Base-by-base conservation (phyloP, 148 eudicot species). In the Rhododendron molle region DNA sequence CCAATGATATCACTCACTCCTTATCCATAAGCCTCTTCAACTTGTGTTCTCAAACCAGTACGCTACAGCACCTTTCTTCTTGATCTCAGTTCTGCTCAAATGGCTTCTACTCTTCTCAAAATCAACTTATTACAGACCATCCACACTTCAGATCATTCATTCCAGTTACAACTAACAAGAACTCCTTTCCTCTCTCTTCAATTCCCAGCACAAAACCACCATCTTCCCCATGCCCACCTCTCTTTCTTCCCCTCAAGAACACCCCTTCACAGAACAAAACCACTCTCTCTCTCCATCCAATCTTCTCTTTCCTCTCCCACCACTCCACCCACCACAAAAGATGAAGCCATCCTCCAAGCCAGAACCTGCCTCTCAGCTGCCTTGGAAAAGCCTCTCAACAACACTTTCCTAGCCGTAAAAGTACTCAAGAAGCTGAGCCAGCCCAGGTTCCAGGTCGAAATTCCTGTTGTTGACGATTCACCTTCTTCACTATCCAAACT, bases 311-410 rank as follows among this genome's bases (percentile, higher is more conserved):
- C 93, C 71, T 85, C 95, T 30, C 28, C 71, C 69, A 86, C 94
- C 23, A 86, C 89, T 21, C 99, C 98, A 0, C 99, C 99, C 78
- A 86, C 89, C 50, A 88, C 95, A 49, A 94, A 90, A 88, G 93
- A 94, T 84, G 98, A 94, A 86, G 99, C 99, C 32, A 89, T 96
- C 78, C 85, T 88, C 40, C 99, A 96, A 92, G 98, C 97, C 80
- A 95, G 92, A 85, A 88, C 91, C 18, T 90, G 92, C 87, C 95
- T 96, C 80, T 89, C 92, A 47, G 78, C 95, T 89, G 85, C 93
- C 86, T 82, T 96, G 11, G 92, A 92, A 47, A 96, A 93, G 89
- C 96, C 97, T 13, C 96, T 95, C 82, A 94, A 90, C 92, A 95
- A 87, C 83, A 94, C 96, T 20, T 94, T 87, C 78, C 90, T 94